Evolutionary conservation across 2,329 filamentous ascomycete species (phyloP).

Genomic region (Penicillium sp.): DNA sequence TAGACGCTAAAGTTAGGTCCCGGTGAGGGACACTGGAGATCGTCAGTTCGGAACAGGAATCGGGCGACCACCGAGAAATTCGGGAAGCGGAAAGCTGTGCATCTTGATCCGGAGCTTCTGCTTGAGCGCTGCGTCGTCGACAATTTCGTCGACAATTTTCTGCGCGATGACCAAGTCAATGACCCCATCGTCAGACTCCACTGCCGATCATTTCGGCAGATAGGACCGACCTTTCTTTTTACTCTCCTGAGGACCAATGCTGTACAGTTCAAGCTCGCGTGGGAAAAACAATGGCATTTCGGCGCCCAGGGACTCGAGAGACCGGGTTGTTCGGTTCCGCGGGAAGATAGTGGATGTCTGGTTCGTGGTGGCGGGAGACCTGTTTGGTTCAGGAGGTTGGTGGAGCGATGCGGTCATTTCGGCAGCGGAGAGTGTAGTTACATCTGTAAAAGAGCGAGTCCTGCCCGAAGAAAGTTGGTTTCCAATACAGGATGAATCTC

Average conservation of each 20-base stretch:
- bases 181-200: not conserved
- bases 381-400: slow-evolving; percentile 9
- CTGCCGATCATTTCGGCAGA: slow-evolving; percentile 1
- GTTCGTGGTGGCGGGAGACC: slow-evolving; percentile 1
- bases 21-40: slow-evolving; percentile 16
- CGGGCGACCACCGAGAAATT: slow-evolving; percentile 12
- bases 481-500: slow-evolving; percentile 1
- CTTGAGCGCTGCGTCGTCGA: not conserved
- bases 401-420: slow-evolving; percentile 9
- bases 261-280: slow-evolving; percentile 1
- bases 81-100: slow-evolving; percentile 8
- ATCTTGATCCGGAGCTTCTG: slow-evolving; percentile 2
- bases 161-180: slow-evolving; percentile 1
- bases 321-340: slow-evolving; percentile 1
- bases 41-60: slow-evolving; percentile 13
- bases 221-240: slow-evolving; percentile 8
- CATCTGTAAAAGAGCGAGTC: not conserved
- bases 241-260: not conserved
- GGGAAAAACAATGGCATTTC: not conserved
- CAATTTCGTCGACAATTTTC: slow-evolving; percentile 8
- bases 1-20: slow-evolving; percentile 19
- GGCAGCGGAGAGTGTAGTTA: slow-evolving; percentile 1
- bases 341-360: slow-evolving; percentile 4
- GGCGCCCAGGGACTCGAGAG: not conserved
- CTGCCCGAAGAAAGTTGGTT: not conserved